Evolutionary conservation across 495 filamentous ascomycete genomes (phyloP).

Genomic region (Penicillium arizonense): DNA sequence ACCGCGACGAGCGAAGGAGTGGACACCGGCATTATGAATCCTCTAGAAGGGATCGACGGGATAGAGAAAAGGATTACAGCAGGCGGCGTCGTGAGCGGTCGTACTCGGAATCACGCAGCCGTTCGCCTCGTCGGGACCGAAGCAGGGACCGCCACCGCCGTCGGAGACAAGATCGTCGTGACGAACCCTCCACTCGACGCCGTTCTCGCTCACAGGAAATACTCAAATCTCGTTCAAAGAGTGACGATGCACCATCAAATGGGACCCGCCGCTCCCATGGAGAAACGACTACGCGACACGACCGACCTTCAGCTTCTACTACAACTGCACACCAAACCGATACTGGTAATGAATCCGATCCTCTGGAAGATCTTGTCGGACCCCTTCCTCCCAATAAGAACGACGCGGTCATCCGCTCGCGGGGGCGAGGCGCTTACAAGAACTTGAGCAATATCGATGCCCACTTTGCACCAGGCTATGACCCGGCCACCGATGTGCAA

Average conservation of each 20-base stretch:
- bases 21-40: slow-evolving; percentile 6
- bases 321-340: not conserved
- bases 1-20: slow-evolving; percentile 19
- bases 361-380: slow-evolving; percentile 76
- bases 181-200: slow-evolving; percentile 21
- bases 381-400: slow-evolving; percentile 61
- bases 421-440: slow-evolving; percentile 73
- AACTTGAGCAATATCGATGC: slow-evolving; percentile 69
- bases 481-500: slow-evolving; percentile 71
- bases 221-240: slow-evolving; percentile 7
- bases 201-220: slow-evolving; percentile 28
- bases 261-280: slow-evolving; percentile 11
- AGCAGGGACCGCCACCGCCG: slow-evolving; percentile 20
- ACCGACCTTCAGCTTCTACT: not conserved
- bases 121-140: slow-evolving; percentile 29
- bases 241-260: slow-evolving; percentile 3
- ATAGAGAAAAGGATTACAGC: slow-evolving; percentile 12
- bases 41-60: slow-evolving; percentile 18
- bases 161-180: slow-evolving; percentile 26
- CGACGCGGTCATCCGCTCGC: slow-evolving; percentile 47
- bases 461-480: slow-evolving; percentile 75
- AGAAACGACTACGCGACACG: not conserved
- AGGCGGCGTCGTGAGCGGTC: slow-evolving; percentile 22
- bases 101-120: slow-evolving; percentile 29
- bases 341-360: slow-evolving; percentile 61